A percentile compares a stretch with the other conserved stretches of the same genome.
Conservation (phyloP, 1,139 yeast species). For the Candida smagusa region DNA sequence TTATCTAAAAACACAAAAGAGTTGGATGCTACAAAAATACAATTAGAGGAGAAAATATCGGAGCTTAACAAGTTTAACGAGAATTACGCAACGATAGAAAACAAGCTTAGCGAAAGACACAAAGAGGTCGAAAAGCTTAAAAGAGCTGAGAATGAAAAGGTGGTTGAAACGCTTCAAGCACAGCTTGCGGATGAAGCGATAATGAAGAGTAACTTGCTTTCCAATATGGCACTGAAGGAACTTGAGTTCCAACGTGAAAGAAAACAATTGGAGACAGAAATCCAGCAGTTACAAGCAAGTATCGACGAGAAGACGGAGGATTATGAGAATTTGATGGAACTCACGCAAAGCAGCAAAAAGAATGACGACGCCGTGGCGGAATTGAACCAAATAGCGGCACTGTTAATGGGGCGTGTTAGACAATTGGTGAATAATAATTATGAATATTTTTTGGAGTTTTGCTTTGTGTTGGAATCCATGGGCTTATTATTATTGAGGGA, state of each 20-base stretch:
- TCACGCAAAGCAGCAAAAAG: slow-evolving; percentile 29
- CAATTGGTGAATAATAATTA: slow-evolving; percentile 20
- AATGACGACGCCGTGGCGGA: slow-evolving; percentile 27
- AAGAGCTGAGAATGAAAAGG: neutral
- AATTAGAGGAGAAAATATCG: neutral
- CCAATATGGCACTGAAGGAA: slow-evolving; percentile 65
- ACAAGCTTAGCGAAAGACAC: neutral
- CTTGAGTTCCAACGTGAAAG: slow-evolving; percentile 56
- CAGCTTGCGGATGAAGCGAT: slow-evolving; percentile 30
- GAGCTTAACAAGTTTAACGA: neutral
- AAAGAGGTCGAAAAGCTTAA: neutral
- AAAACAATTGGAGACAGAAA: slow-evolving; percentile 45
- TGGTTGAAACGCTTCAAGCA: slow-evolving; percentile 15
- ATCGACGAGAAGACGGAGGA: slow-evolving; percentile 44
- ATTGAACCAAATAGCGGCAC: slow-evolving; percentile 22
- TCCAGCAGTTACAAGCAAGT: slow-evolving; percentile 34
- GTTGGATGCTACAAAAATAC: neutral
- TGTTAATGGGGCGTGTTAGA: slow-evolving; percentile 13
- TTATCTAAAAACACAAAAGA: neutral
- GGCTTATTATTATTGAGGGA: slow-evolving; percentile 63
- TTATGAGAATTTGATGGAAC: slow-evolving; percentile 48
- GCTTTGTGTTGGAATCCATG: slow-evolving; percentile 69
- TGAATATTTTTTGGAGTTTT: slow-evolving; percentile 42
- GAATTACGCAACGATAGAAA: neutral
- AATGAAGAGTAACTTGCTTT: slow-evolving; percentile 61